Percentiles rank a stretch among this genome's conserved stretches.
phyloP scores from a whole-genome alignment of 176 grass and related monocot species.

The Triticum urartu region DNA sequence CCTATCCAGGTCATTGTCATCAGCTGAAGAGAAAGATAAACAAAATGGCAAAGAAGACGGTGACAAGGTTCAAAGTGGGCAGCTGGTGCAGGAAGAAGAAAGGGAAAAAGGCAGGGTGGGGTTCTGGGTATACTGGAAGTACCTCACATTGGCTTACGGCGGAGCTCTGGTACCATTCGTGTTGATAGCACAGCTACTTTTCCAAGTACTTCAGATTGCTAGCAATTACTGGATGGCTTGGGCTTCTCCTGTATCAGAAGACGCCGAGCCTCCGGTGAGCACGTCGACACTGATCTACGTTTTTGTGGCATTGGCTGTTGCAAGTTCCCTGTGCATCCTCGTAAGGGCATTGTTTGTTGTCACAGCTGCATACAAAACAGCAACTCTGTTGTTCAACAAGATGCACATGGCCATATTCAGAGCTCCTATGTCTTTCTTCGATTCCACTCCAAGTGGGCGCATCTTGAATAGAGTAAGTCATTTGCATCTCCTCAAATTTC shows the following conservation, averaged over 20 bases:
- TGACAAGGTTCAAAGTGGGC: conserved; percentile 37
- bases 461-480: conserved; percentile 71
- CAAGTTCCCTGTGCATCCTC: conserved; percentile 59
- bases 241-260: conserved; percentile 65
- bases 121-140: conserved; percentile 89
- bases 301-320: conserved; percentile 56
- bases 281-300: conserved; percentile 66
- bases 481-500: conserved; percentile 17
- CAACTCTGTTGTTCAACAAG: conserved; percentile 72
- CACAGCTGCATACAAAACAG: conserved; percentile 69
- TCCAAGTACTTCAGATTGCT: conserved; percentile 78
- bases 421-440: conserved; percentile 87
- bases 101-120: conserved; percentile 85
- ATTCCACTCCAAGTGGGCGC: conserved; percentile 83
- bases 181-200: conserved; percentile 68
- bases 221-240: conserved; percentile 98
- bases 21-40: conserved; percentile 36
- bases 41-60: conserved; percentile 41
- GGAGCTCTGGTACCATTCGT: conserved; percentile 74
- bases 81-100: conserved; percentile 90
- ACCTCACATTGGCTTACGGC: conserved; percentile 73
- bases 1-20: conserved; percentile 22
- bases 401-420: conserved; percentile 86
- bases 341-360: conserved; percentile 57
- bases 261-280: conserved; percentile 55